These are phyloP conservation scores for Cyanodermella asteris DNA, from an alignment of 2,329 filamentous ascomycete genomes.

Conservation along the genomic window DNA sequence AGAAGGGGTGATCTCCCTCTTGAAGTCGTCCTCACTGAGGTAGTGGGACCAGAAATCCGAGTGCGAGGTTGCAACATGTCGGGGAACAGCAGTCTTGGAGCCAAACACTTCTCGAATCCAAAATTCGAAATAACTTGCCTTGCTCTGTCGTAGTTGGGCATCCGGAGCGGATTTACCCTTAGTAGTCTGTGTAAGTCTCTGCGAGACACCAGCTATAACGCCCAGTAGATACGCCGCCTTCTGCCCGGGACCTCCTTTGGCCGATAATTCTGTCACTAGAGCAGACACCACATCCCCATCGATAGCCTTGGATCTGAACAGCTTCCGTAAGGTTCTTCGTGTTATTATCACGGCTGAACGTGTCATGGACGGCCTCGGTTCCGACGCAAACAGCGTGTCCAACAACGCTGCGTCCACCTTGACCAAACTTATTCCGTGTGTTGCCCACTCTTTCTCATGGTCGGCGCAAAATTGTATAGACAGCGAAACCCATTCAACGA, in stretches of 20 bases:
- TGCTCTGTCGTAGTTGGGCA: no score
- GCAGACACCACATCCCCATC: slow-evolving; percentile 39
- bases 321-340: slow-evolving; percentile 54
- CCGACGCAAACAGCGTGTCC: slow-evolving; percentile 53
- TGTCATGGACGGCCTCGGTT: slow-evolving; percentile 40
- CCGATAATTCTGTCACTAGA: slow-evolving; percentile 43
- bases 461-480: slow-evolving; percentile 50
- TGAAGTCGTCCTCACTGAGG: slow-evolving; percentile 49
- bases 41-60: slow-evolving; percentile 67
- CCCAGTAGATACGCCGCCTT: slow-evolving; percentile 63
- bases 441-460: slow-evolving; percentile 37
- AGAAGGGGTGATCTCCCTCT: slow-evolving; percentile 52
- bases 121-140: slow-evolving; percentile 56
- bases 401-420: slow-evolving; percentile 49
- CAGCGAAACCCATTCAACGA: slow-evolving; percentile 74
- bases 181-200: slow-evolving; percentile 43
- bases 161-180: slow-evolving; percentile 43
- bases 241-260: slow-evolving; percentile 41
- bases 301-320: slow-evolving; percentile 28
- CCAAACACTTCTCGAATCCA: slow-evolving; percentile 70
- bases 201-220: slow-evolving; percentile 67
- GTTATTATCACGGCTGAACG: slow-evolving; percentile 58
- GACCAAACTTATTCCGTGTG: slow-evolving; percentile 43
- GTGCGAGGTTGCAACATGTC: slow-evolving; percentile 50
- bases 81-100: slow-evolving; percentile 48